Percentiles rank a stretch among this genome's conserved stretches.
phyloP scores from a whole-genome alignment of 306 rosid genomes.

The Sicyos baderoa region DNA sequence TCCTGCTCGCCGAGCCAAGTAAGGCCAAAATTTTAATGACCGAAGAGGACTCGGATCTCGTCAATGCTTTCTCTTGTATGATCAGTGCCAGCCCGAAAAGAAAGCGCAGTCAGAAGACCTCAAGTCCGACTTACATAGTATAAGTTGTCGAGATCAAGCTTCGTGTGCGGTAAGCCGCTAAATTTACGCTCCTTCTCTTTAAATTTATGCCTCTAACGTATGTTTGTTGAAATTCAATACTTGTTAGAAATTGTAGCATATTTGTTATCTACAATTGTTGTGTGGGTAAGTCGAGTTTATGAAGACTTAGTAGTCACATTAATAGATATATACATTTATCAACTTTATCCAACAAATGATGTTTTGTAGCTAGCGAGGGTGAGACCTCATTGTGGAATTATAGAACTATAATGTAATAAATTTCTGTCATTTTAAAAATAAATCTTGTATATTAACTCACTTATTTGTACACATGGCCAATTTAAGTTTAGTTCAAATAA shows the following conservation, averaged over 20 bases:
- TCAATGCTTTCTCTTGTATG: conserved; percentile 56
- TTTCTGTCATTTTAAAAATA: neutral
- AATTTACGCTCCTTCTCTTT: neutral
- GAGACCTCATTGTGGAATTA: too few relatives aligned
- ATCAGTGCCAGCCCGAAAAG: conserved; percentile 51
- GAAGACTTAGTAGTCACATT: neutral
- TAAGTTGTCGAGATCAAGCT: conserved; percentile 21
- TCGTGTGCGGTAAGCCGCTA: neutral
- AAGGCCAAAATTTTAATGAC: conserved; percentile 60
- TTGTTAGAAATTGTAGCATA: neutral
- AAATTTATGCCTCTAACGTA: neutral
- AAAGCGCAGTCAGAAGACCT: conserved; percentile 53
- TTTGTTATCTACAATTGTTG: neutral
- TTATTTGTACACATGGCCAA: too few relatives aligned
- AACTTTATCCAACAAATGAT: too few relatives aligned
- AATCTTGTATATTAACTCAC: too few relatives aligned
- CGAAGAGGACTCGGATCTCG: conserved; percentile 76
- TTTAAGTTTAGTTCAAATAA: too few relatives aligned
- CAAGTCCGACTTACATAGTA: conserved; percentile 51
- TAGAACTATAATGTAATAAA: neutral
- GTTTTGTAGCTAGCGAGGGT: too few relatives aligned
- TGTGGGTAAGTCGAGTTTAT: neutral
- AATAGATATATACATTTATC: too few relatives aligned
- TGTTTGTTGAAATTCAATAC: neutral
- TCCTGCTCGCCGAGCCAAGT: conserved; percentile 60